A percentile compares a stretch with the other conserved stretches of the same genome.
phyloP scores from a whole-genome alignment of 2,329 filamentous ascomycete genomes.

The Clonostachys rhizophaga region DNA sequence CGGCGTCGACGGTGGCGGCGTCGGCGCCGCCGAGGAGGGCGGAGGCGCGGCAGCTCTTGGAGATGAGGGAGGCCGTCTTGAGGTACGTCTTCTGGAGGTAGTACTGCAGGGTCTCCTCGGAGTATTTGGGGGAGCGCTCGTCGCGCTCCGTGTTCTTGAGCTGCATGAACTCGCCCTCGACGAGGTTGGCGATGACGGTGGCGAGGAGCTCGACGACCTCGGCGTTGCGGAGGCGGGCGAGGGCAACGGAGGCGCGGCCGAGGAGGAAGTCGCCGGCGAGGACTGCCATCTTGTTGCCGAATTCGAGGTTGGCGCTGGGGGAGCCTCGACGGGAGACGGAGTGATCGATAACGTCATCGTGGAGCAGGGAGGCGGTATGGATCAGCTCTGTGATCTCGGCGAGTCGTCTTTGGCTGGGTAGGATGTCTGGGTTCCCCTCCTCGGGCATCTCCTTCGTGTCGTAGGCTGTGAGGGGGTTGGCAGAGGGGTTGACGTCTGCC shows the following conservation, averaged over 20 bases:
- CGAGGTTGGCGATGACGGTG: slow-evolving; percentile 94
- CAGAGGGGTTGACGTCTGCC: slow-evolving; percentile 74
- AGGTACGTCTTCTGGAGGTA: slow-evolving; percentile 98
- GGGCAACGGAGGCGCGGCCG: slow-evolving; percentile 85
- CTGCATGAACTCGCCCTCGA: slow-evolving; percentile 99
- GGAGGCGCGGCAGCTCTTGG: slow-evolving; percentile 88
- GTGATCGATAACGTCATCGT: slow-evolving; percentile 98
- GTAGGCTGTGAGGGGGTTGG: slow-evolving; percentile 33
- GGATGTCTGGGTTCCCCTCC: slow-evolving; percentile 57
- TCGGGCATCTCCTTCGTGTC: slow-evolving; percentile 28
- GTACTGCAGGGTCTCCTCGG: slow-evolving; percentile 83
- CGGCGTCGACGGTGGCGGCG: slow-evolving; percentile 77
- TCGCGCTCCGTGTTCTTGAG: slow-evolving; percentile 92
- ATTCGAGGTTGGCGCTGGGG: slow-evolving; percentile 87
- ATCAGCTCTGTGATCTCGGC: slow-evolving; percentile 98
- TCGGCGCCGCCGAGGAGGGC: slow-evolving; percentile 79
- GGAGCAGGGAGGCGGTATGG: slow-evolving; percentile 91
- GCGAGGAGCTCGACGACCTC: slow-evolving; percentile 93
- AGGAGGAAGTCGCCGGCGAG: slow-evolving; percentile 95
- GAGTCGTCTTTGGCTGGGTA: slow-evolving; percentile 87
- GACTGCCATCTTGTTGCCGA: slow-evolving; percentile 99
- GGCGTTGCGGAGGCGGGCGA: slow-evolving; percentile 84
- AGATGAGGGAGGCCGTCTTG: slow-evolving; percentile 93
- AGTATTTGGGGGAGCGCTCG: slow-evolving; percentile 79
- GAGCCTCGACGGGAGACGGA: slow-evolving; percentile 78